These are phyloP conservation scores for Trichocladium antarcticum DNA, from an alignment of 495 filamentous ascomycete species.

Conservation along the genomic window DNA sequence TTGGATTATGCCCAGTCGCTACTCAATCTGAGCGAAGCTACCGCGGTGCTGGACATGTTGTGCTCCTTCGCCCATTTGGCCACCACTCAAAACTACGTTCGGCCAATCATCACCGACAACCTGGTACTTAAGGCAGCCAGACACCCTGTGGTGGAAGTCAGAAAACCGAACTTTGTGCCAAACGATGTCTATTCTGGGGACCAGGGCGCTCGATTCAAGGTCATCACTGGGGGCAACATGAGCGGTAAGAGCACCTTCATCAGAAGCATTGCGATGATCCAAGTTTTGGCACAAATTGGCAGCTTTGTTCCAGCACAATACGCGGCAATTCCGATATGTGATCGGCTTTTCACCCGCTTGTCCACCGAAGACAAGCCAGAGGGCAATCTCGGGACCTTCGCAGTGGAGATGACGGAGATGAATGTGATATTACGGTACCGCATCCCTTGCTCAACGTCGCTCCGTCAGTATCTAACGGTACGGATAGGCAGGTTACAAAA, in stretches of 20 bases:
- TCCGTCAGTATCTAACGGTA: constrained; percentile 23
- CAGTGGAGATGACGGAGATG: constrained; percentile 90
- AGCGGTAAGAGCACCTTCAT: constrained; percentile 98
- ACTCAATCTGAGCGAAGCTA: constrained; percentile 70
- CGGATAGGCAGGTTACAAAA: constrained; percentile 52
- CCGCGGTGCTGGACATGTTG: constrained; percentile 92
- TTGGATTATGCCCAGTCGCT: constrained; percentile 55
- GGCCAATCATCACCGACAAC: constrained; percentile 62
- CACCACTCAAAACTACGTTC: constrained; percentile 65
- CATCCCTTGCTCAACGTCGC: constrained; percentile 26
- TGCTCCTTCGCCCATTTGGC: constrained; percentile 68
- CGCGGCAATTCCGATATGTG: constrained; percentile 68
- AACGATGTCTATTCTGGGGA: constrained; percentile 77
- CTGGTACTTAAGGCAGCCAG: constrained; percentile 71
- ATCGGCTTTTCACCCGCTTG: constrained; percentile 77
- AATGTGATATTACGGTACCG: constrained; percentile 66
- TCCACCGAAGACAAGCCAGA: constrained; percentile 82
- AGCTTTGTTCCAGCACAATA: constrained; percentile 81
- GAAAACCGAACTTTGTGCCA: constrained; percentile 56
- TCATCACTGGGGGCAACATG: constrained; percentile 97
- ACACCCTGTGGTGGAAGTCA: constrained; percentile 61
- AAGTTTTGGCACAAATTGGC: constrained; percentile 88
- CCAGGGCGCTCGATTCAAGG: constrained; percentile 67
- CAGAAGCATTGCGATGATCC: constrained; percentile 68
- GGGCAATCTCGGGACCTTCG: constrained; percentile 86